Evolutionary conservation across 768 basidiomycete genomes (phyloP), one percentile per base, ranked within the genome.

Genomic region (Tricholoma bakamatsutake): DNA sequence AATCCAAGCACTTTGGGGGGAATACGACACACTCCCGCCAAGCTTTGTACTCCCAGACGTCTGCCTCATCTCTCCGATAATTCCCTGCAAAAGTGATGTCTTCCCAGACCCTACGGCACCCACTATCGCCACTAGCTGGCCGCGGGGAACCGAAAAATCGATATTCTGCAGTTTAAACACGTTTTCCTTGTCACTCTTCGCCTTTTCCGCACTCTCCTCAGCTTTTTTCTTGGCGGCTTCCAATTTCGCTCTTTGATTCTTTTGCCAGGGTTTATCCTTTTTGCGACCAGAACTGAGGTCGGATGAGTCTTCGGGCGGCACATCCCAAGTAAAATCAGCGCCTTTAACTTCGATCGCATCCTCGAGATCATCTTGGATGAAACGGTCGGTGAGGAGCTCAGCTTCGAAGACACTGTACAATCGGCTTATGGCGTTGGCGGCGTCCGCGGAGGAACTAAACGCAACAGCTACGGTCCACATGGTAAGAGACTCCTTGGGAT

Each of bases 1-100:
- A 56, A 98, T 95, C 93, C 93, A 97, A 10, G 93, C 87, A 43
- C 78, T 85, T 66, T 98, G 94, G 13, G 87, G 84, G 61, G 90
- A 94, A 67, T 94, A 92, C 0, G 84, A 85, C 9, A 93, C 80
- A 9, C 81, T 80, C 0, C 88, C 90, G 55, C 90, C 87, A 63
- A 93, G 90, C 31, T 73, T 76, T 37, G 90, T 80, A 8, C 71
- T 78, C 2, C 92, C 92, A 11, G 71, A 66, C 0, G 81, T 84
- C 60, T 77, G 76, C 56, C 86, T 76, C 93, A 95, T 95, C 68
- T 95, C 93, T 2, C 88, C 88, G 55, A 90, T 83, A 30, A 91
- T 64, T 7, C 83, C 89, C 59, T 91, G 85, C 40, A 92, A 73
- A 27, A 92, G 69, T 1, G 83, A 85, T 1, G 83, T 80, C 72